A percentile compares a stretch with the other conserved stretches of the same genome.
Evolutionary conservation across 2,329 filamentous ascomycete species (phyloP).

Genomic region (Cercospora zeina): DNA sequence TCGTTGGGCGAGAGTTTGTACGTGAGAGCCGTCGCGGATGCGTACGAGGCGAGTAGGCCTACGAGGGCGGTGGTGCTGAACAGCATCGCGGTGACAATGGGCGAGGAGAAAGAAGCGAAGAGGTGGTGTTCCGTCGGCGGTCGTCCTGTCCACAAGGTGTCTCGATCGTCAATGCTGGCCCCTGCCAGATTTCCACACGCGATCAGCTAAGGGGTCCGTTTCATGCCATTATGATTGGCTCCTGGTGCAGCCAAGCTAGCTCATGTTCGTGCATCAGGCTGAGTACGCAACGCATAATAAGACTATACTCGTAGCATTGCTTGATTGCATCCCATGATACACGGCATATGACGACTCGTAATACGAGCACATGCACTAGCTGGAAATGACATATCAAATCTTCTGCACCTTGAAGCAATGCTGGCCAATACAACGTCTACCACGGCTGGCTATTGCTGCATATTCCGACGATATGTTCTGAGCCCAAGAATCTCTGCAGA

Average conservation of each 20-base stretch:
- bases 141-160: slow-evolving; percentile 4
- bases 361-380: no score
- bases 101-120: not conserved
- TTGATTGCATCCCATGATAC: not conserved
- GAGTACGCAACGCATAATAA: no score
- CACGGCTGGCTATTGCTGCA: no score
- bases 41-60: slow-evolving; percentile 69
- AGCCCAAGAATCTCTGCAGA: no score
- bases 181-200: slow-evolving; percentile 11
- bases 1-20: slow-evolving; percentile 90
- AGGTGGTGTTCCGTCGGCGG: not conserved
- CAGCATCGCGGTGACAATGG: slow-evolving; percentile 10
- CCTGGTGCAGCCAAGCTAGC: not conserved
- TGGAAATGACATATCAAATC: no score
- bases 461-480: no score
- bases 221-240: not conserved
- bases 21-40: slow-evolving; percentile 85
- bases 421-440: no score
- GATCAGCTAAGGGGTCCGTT: slow-evolving; percentile 8
- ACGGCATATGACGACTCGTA: no score
- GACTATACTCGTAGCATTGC: no score
- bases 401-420: no score
- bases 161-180: slow-evolving; percentile 10
- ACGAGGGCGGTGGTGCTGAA: slow-evolving; percentile 40
- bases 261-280: not conserved